Conservation (phyloP, 78 protist species). For the Chrysochromulina tobinii region DNA sequence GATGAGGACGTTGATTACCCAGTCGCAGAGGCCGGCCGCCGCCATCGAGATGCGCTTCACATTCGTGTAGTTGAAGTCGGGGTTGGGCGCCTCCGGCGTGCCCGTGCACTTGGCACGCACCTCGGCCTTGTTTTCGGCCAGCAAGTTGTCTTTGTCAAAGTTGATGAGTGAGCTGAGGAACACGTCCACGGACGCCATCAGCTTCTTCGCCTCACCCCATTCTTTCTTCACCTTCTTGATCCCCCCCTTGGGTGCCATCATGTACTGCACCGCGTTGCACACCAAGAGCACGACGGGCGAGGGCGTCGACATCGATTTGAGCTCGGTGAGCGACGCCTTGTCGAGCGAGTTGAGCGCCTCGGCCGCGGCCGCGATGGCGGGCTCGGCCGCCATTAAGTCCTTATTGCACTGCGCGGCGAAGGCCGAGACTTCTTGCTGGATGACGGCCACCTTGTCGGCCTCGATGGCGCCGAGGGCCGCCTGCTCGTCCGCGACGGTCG, state of each 20-base stretch:
- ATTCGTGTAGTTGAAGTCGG: constrained; percentile 37
- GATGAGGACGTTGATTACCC: constrained; percentile 51
- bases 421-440: not conserved
- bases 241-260: not conserved
- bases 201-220: constrained; percentile 72
- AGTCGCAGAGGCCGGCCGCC: constrained; percentile 74
- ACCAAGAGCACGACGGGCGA: constrained; percentile 53
- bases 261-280: constrained; percentile 51
- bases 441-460: constrained; percentile 11
- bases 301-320: constrained; percentile 72
- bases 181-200: constrained; percentile 39
- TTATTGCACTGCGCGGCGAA: constrained; percentile 57
- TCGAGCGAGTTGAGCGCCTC: constrained; percentile 76
- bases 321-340: constrained; percentile 66
- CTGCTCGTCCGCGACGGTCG: constrained; percentile 57
- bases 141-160: constrained; percentile 64
- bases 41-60: constrained; percentile 54
- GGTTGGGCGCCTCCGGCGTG: constrained; percentile 25
- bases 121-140: constrained; percentile 53
- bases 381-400: constrained; percentile 75
- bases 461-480: constrained; percentile 14
- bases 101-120: constrained; percentile 22
- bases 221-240: not conserved
- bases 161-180: constrained; percentile 37
- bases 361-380: constrained; percentile 67